Base-by-base conservation (phyloP, 1,284 basidiomycete species). In the Sparassis latifolia region DNA sequence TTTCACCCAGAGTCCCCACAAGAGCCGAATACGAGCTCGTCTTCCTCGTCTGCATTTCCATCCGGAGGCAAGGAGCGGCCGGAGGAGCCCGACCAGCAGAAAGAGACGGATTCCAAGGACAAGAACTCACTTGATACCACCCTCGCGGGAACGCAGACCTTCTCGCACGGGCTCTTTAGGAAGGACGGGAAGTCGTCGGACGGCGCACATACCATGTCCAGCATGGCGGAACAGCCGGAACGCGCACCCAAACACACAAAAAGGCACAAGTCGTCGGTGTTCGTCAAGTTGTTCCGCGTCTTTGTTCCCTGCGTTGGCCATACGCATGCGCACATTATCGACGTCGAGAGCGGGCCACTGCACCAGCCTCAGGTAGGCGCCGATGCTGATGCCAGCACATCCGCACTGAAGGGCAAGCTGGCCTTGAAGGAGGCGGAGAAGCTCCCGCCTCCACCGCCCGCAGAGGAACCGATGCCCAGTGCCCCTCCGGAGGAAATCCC, bases 261-360 rank as follows among this genome's bases (percentile, higher is more conserved):
- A 68, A 59, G 56, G 40, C 53, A 60, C 56, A 64, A 58, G 54
- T 64, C 62, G 56, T 75, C 75, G 35, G 64, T 79, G 52, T 66
- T 79, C 45, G 69, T 72, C 48, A 74, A 70, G 56, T 62, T 79
- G 39, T 62, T 79, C 48, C 70, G 70, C 52, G 75, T 71, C 49
- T 67, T 79, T 47, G 70, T 79, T 32, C 78, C 77, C 27, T 80
- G 78, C 52, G 67, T 77, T 45, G 69, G 76, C 20, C 69, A 65
- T 42, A 64, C 63, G 46, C 65, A 65, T 52, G 59, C 71, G 29
- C 75, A 73, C 54, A 20, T 20, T 20, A 50, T 68, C 52, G 57
- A 63, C 46, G 52, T 44, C 28, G 10, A 7, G 31, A 12, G 33
- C 6, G 35, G 44, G 30, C 33, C 40, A 31, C 12, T 12, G 2